Evolutionary conservation across 345 rosid genomes (phyloP), one percentile per base, ranked within the genome.

Genomic region (Populus simonii): DNA sequence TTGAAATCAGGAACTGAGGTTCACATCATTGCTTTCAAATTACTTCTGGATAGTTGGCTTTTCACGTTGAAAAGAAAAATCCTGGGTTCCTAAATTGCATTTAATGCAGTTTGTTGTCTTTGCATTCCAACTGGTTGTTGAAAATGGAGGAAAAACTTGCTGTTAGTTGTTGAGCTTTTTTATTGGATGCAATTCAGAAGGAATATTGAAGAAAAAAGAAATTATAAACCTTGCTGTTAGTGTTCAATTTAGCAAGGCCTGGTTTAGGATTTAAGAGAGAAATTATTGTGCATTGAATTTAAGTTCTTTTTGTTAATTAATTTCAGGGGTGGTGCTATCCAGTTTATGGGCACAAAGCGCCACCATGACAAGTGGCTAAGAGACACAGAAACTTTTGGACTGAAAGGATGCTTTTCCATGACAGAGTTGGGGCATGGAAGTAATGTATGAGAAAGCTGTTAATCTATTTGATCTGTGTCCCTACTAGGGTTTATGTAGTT

Each of bases 341-440:
- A 85, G 80, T 89, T 91, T 79, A 89, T 95, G 8, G 99, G 99
- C 51, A 92, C 99, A 75, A 86, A 71, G 81, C 89, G 93, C 61
- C 99, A 95, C 82, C 99, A 95, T 75, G 92, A 90, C 47, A 95
- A 89, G 86, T 95, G 99, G 99, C 83, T 92, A 79, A 87, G 80
- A 75, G 90, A 83, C 81, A 88, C 93, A 0, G 98, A 95, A 80
- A 88, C 86, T 75, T 91, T 80, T 76, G 81, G 78, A 68, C 76
- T 93, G 80, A 92, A 88, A 84, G 98, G 99, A 20, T 95, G 99
- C 84, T 95, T 95, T 85, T 93, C 99, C 4, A 95, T 95, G 98
- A 85, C 98, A 2, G 99, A 95, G 84, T 78, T 95, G 86, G 99
- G 99, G 71, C 99, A 95, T 85, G 99, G 99, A 86, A 95, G 98